Evolutionary conservation across 179 eudicot species (phyloP).

Genomic region (Beta macrorhiza): DNA sequence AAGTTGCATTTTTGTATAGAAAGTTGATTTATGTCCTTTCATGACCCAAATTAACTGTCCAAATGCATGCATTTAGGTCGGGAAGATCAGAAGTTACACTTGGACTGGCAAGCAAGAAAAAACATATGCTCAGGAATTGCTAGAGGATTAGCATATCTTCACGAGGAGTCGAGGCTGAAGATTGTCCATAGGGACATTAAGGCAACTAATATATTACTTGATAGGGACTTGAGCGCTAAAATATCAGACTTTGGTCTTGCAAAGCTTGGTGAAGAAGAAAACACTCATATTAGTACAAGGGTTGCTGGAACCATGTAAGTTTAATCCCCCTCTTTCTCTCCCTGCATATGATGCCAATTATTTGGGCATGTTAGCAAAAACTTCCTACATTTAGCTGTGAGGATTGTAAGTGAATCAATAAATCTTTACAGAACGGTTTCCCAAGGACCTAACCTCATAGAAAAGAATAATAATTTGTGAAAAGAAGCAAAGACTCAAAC

Average conservation of each 20-base stretch:
- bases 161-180: conserved; percentile 78
- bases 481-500: too few relatives aligned
- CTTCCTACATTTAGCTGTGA: too few relatives aligned
- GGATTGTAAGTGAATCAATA: too few relatives aligned
- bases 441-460: too few relatives aligned
- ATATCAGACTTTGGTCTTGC: conserved; percentile 88
- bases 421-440: too few relatives aligned
- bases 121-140: conserved; percentile 74
- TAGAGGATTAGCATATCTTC: conserved; percentile 73
- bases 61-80: conserved; percentile 32
- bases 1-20: not conserved
- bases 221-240: conserved; percentile 68
- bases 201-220: conserved; percentile 76
- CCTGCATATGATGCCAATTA: not conserved
- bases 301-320: conserved; percentile 84
- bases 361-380: not conserved
- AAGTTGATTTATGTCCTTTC: too few relatives aligned
- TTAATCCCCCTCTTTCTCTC: not conserved
- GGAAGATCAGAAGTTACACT: conserved; percentile 40
- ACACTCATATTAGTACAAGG: conserved; percentile 76
- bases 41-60: not conserved
- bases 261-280: conserved; percentile 73
- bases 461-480: too few relatives aligned
- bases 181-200: conserved; percentile 82
- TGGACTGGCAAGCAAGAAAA: conserved; percentile 71